These are phyloP conservation scores for Leucocoprinus birnbaumii DNA, from an alignment of 768 basidiomycete species.

Conservation along the genomic window DNA sequence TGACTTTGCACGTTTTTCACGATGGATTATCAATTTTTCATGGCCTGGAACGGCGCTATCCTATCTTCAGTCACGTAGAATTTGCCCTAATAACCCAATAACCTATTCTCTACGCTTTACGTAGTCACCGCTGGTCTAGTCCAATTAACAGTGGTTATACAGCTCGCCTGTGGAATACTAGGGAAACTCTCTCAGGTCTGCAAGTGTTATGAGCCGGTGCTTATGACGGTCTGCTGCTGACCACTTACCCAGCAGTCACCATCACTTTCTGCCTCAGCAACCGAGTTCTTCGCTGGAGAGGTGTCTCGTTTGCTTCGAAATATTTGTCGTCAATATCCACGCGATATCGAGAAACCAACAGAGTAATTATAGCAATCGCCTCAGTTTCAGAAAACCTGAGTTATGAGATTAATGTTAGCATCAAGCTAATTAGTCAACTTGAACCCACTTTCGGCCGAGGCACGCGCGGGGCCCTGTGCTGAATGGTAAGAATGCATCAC, in stretches of 20 bases:
- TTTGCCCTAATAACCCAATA: background rate
- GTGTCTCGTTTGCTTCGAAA: constrained; percentile 29
- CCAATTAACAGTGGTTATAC: too few relatives aligned
- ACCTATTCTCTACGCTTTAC: too few relatives aligned
- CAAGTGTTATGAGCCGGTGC: too few relatives aligned
- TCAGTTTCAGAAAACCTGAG: constrained; percentile 50
- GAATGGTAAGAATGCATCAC: constrained; percentile 16
- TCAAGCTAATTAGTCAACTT: too few relatives aligned
- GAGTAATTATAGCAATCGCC: constrained; percentile 44
- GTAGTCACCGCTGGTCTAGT: too few relatives aligned
- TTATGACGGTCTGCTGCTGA: background rate
- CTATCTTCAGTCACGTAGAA: background rate
- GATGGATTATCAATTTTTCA: background rate
- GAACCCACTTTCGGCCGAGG: constrained; percentile 26
- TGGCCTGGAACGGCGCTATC: background rate
- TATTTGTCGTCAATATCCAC: constrained; percentile 34
- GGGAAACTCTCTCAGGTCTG: too few relatives aligned
- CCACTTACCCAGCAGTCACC: constrained; percentile 43
- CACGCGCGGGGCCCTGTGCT: constrained; percentile 3
- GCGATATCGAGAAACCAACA: constrained; percentile 42
- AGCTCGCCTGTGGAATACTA: too few relatives aligned
- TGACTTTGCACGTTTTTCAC: background rate
- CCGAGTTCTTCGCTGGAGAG: constrained; percentile 41
- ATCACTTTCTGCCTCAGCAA: constrained; percentile 31
- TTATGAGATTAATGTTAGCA: background rate